Base-by-base conservation (phyloP, 139 green algal genomes). In the Marvania coccoides region DNA sequence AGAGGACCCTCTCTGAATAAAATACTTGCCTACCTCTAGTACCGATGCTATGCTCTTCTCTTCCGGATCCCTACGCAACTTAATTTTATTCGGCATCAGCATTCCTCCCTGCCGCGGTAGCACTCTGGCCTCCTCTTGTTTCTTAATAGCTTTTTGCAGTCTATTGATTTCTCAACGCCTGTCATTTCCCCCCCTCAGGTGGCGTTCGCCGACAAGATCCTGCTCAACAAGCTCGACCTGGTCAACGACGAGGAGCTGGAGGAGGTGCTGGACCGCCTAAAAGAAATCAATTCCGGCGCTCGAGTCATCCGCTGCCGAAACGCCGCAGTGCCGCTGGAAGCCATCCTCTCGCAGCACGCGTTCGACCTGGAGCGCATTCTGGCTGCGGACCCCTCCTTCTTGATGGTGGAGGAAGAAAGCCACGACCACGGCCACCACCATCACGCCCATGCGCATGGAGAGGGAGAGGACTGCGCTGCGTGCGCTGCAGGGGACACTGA, bases 221-320 rank as follows among this genome's bases (percentile, higher is more conserved):
- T 96, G 29, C 77, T 96, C 2, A 96, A 96, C 78, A 96, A 96
- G 69, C 78, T 77, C 1, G 79, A 86, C 67, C 63, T 86, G 29
- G 80, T 83, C 0, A 56, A 39, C 14, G 67, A 72, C 2, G 71
- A 75, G 24, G 72, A 85, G 69, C 71, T 79, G 47, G 7, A 39
- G 15, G 56, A 72, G 10, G 56, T 83, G 3, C 62, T 56, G 7
- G n/a, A 65, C 6, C 56, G 58, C 13, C 73, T 87, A 26, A 73
- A 68, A 61, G 56, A 69, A 48, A 77, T 81, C 65, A 82, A 82
- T 63, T 13, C 14, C 4, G 53, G 26, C 14, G 76, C 48, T 24
- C 56, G 82, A 47, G 69, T 89, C 23, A 75, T 87, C 40, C 68
- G 83, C 60, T 82, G 69, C 47, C 42, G 53, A 47, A 58, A 80